These are phyloP conservation scores for Candida ipomoeae DNA, from an alignment of 805 yeast genomes.

Conservation along the genomic window DNA sequence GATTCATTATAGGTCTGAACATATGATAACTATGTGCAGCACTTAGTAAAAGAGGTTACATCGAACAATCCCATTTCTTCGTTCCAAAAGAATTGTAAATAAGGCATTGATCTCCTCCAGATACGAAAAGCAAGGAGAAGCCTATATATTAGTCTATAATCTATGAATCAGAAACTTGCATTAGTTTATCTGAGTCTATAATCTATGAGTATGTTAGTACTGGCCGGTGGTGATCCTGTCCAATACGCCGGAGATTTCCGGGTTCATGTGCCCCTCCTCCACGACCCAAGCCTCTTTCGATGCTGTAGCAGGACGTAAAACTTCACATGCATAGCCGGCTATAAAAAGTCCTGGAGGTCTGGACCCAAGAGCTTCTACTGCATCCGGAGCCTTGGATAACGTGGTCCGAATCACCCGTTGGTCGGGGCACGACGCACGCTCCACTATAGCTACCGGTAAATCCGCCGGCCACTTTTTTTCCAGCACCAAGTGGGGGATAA, in stretches of 20 bases:
- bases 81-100: no score
- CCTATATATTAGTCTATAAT: no score
- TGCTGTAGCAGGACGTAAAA: conserved; percentile 24
- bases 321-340: conserved; percentile 73
- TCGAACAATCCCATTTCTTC: no score
- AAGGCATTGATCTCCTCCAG: no score
- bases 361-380: conserved; percentile 72
- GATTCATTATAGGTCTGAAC: no score
- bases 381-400: conserved; percentile 61
- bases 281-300: conserved; percentile 37
- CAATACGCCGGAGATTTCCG: conserved; percentile 13
- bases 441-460: conserved; percentile 81
- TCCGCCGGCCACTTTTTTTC: conserved; percentile 61
- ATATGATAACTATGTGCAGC: no score
- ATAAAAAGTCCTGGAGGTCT: conserved; percentile 91
- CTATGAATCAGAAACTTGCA: no score
- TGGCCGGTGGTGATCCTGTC: conserved; percentile 1
- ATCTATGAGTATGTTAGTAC: no score
- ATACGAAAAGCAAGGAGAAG: no score
- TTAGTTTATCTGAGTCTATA: no score
- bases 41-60: no score
- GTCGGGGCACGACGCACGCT: conserved; percentile 90
- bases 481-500: conserved; percentile 42
- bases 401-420: conserved; percentile 80
- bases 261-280: conserved; percentile 39